Evolutionary conservation across 352 stramenopile species (phyloP), one percentile per base, ranked within the genome.

Genomic region (Pythium dissimile): DNA sequence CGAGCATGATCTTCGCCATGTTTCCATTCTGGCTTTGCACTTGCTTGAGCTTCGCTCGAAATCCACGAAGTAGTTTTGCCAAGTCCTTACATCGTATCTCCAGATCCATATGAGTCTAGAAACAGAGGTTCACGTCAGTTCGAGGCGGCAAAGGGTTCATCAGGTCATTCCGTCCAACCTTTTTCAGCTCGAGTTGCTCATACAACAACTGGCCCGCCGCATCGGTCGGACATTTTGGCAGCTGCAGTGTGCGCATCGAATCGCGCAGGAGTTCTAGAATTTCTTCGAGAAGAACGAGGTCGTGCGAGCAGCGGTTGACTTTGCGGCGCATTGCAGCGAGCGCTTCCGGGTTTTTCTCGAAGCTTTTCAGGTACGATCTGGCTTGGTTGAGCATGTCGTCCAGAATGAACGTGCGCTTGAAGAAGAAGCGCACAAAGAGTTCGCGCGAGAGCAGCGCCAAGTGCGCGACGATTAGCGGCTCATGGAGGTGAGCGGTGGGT

Each of bases 261-360:
- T 99, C 96, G 1, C 86, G 74, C 26, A 99, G 63, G 38, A 98
- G 96, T 30, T 90, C 92, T 20, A 99, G 72, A 34, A 98, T 98
- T 77, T 99, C 95, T 62, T 98, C 94, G 13, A 99, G 69, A 26
- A 98, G 58, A 30, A 98, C 98, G 9, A 98, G 77, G 57, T 99
- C 89, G 53, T 97, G 96, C 0, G 92, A 91, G 55, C 97, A 92
- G 37, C 82, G 84, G 49, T 88, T 95, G 12, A 99, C 84, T 54
- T 86, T 84, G 54, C 95, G 75, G 7, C 95, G 80, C 71, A 98
- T 98, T 27, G 78, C 69, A 6, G 79, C 73, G 24, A 98, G 77
- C 34, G 77, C 81, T 31, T 96, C 93, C 2, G 95, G 95, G 69
- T 98, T 96, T 52, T 85, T 88, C 42, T 96, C 77, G 35, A 94